Evolutionary conservation across 768 basidiomycete species (phyloP).

Genomic region (Kwoniella bestiolae): DNA sequence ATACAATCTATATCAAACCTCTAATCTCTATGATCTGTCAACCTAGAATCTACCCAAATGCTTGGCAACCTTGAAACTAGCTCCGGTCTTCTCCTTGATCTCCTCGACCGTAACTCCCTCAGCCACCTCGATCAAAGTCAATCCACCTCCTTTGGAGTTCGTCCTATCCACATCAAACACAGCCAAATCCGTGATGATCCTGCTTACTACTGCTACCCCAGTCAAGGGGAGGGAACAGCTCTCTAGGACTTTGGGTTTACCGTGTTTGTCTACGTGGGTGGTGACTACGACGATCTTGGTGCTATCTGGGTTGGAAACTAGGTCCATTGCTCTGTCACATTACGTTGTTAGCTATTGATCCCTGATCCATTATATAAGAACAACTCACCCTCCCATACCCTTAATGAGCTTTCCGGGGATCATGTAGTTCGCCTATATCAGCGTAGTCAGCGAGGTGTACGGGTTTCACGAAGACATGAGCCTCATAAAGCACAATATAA

Average conservation of each 20-base stretch:
- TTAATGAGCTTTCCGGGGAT: conserved; percentile 76
- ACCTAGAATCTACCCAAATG: conserved; percentile 39
- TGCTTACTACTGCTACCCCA: conserved; percentile 82
- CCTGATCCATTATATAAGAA: background rate
- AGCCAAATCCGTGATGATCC: conserved; percentile 84
- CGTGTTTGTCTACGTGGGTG: conserved; percentile 89
- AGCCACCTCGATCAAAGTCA: conserved; percentile 81
- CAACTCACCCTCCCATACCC: conserved; percentile 67
- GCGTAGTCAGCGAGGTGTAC: background rate
- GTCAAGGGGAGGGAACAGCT: conserved; percentile 84
- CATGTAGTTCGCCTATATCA: conserved; percentile 82
- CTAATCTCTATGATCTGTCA: background rate
- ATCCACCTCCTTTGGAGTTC: conserved; percentile 63
- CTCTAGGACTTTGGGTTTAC: conserved; percentile 82
- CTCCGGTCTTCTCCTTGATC: conserved; percentile 82
- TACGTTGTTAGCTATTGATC: background rate
- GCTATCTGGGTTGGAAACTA: conserved; percentile 92
- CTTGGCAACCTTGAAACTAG: conserved; percentile 65
- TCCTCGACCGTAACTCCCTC: conserved; percentile 83
- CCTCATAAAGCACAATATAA: no score
- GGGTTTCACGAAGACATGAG: background rate
- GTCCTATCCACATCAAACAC: conserved; percentile 84
- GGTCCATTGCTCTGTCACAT: conserved; percentile 76
- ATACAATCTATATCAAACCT: background rate
- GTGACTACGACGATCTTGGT: conserved; percentile 86